Evolutionary conservation across 148 eudicot species (phyloP).

Genomic region (Silene latifolia): DNA sequence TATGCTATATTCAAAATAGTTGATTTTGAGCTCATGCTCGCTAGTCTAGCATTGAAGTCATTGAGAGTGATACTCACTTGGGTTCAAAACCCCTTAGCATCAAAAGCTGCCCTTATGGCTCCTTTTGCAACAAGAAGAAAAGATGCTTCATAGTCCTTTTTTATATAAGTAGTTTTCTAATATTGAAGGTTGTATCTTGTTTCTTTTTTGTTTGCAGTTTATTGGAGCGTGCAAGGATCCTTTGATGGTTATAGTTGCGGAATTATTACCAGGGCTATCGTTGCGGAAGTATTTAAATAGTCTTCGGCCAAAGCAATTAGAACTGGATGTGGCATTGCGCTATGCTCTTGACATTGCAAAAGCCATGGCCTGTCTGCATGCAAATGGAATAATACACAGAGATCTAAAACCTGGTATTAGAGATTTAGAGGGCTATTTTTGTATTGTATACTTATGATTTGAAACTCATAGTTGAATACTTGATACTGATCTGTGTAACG

Average conservation of each 20-base stretch:
- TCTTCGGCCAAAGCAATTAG: constrained; percentile 73
- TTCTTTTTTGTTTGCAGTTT: constrained; percentile 59
- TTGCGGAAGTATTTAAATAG: constrained; percentile 69
- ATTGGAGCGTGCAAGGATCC: constrained; percentile 99
- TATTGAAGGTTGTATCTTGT: not conserved
- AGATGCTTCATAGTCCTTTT: not conserved
- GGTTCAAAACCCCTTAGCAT: not conserved
- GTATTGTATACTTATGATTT: constrained; percentile 20
- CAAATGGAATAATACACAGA: constrained; percentile 94
- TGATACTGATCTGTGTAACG: not conserved
- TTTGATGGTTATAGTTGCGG: constrained; percentile 92
- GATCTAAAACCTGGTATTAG: constrained; percentile 89
- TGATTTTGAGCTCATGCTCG: not conserved
- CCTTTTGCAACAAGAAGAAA: no score
- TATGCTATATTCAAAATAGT: not conserved
- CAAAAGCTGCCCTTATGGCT: no score
- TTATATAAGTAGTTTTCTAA: not conserved
- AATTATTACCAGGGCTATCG: constrained; percentile 82
- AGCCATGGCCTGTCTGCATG: constrained; percentile 90
- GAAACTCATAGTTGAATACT: not conserved
- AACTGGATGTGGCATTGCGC: constrained; percentile 55
- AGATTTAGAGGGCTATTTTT: constrained; percentile 20
- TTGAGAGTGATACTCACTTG: not conserved
- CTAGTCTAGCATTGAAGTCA: not conserved
- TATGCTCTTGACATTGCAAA: constrained; percentile 87